Conservation (phyloP, 2,329 filamentous ascomycete genomes). For the Anthostomella pinea region DNA sequence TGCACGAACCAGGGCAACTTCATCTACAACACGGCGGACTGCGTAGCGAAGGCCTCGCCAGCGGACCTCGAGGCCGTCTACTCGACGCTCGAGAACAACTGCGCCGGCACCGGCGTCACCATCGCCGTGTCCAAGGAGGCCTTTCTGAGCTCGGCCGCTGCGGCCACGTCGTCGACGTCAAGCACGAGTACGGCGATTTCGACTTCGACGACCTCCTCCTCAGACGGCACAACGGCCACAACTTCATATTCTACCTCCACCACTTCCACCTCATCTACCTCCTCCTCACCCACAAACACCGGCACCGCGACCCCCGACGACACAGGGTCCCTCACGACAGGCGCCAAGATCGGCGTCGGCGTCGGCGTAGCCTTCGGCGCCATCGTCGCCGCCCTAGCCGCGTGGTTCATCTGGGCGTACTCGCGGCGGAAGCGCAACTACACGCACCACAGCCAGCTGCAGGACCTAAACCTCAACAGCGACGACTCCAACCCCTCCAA, state of each 20-base stretch:
- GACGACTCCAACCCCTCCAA: neutral
- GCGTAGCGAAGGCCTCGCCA: slow-evolving; percentile 38
- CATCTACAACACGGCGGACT: slow-evolving; percentile 44
- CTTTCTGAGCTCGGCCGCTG: slow-evolving; percentile 37
- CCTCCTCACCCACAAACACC: slow-evolving; percentile 13
- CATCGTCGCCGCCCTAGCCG: slow-evolving; percentile 20
- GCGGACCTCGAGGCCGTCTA: slow-evolving; percentile 43
- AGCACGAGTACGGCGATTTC: slow-evolving; percentile 14
- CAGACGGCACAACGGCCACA: slow-evolving; percentile 9
- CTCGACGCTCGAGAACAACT: slow-evolving; percentile 41
- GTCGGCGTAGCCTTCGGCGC: slow-evolving; percentile 34
- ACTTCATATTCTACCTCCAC: slow-evolving; percentile 7
- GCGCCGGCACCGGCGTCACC: slow-evolving; percentile 42
- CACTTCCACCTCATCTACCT: slow-evolving; percentile 8
- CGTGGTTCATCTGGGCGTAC: slow-evolving; percentile 30
- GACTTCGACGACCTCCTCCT: slow-evolving; percentile 11
- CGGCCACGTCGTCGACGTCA: slow-evolving; percentile 19
- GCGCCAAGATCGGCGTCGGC: slow-evolving; percentile 39
- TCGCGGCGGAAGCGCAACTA: slow-evolving; percentile 18
- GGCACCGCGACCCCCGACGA: slow-evolving; percentile 7
- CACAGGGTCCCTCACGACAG: slow-evolving; percentile 31
- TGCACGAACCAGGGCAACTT: slow-evolving; percentile 50
- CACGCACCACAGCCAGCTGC: neutral
- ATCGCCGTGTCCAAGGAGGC: slow-evolving; percentile 40
- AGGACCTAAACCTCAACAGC: slow-evolving; percentile 1